A percentile compares a stretch with the other conserved stretches of the same genome.
These are phyloP conservation scores for Ceratocystis alfenasii DNA, from an alignment of 2,329 filamentous ascomycete genomes.

Conservation along the genomic window DNA sequence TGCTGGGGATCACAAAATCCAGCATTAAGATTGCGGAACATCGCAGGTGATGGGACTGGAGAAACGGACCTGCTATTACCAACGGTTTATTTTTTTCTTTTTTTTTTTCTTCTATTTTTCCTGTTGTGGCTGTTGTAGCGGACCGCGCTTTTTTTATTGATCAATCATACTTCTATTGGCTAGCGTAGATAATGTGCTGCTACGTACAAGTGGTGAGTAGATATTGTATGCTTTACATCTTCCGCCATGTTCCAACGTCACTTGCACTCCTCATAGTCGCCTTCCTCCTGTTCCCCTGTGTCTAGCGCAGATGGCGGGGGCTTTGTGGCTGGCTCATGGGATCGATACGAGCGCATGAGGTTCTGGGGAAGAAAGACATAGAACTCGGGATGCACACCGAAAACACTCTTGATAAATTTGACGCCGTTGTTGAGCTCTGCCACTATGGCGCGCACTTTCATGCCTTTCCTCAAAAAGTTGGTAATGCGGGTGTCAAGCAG, in stretches of 20 bases:
- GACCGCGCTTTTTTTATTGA: not conserved
- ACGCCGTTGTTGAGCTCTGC: conserved; percentile 50
- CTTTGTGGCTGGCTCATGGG: conserved; percentile 37
- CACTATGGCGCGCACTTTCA: conserved; percentile 47
- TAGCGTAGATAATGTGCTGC: not conserved
- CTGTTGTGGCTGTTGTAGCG: not conserved
- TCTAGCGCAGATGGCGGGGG: conserved; percentile 35
- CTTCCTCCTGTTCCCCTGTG: not conserved
- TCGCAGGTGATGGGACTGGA: not conserved
- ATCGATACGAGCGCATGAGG: conserved; percentile 55
- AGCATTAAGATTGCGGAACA: conserved; percentile 32
- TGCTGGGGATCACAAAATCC: conserved; percentile 81
- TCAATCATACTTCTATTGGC: not conserved
- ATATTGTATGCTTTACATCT: too few relatives aligned
- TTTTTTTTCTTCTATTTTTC: not conserved
- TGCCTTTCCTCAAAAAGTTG: conserved; percentile 46
- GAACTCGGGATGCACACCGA: conserved; percentile 47
- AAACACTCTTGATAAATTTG: conserved; percentile 50
- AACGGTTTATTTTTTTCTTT: too few relatives aligned
- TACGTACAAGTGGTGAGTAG: too few relatives aligned
- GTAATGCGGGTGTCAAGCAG: conserved; percentile 53
- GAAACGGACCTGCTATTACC: too few relatives aligned
- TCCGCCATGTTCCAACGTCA: not conserved
- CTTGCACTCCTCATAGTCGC: not conserved
- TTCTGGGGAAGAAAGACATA: conserved; percentile 56